Percentiles rank a stretch among this genome's conserved stretches.
Conservation (phyloP, 192 early-diverging fungal species). For the Entomortierella lignicola region DNA sequence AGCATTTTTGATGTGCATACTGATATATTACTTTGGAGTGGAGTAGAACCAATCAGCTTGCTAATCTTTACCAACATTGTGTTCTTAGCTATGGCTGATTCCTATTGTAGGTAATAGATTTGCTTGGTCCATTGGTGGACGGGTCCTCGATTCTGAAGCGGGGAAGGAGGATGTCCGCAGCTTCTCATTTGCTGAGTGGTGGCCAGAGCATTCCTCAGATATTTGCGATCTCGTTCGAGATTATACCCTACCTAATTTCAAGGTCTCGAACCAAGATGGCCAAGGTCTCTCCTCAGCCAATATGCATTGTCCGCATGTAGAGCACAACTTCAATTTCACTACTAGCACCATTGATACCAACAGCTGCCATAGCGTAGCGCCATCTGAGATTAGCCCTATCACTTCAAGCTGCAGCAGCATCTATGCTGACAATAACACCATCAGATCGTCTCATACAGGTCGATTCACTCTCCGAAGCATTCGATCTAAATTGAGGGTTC, state of each 20-base stretch:
- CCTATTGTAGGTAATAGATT: constrained; percentile 45
- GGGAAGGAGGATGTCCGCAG: constrained; percentile 44
- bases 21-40: too few species aligned
- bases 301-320: background rate
- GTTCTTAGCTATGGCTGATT: constrained; percentile 36
- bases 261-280: background rate
- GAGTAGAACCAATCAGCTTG: background rate
- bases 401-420: background rate
- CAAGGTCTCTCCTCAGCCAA: background rate
- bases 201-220: constrained; percentile 35
- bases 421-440: background rate
- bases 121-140: constrained; percentile 49
- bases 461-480: background rate
- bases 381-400: constrained; percentile 1
- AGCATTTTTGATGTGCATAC: background rate
- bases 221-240: constrained; percentile 47
- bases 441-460: too few species aligned
- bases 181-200: constrained; percentile 51
- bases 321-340: background rate
- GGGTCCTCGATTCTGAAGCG: constrained; percentile 24
- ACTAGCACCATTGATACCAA: background rate
- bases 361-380: constrained; percentile 2
- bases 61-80: background rate
- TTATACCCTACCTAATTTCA: constrained; percentile 30
- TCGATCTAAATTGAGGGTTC: background rate